Evolutionary conservation across 345 rosid species (phyloP), one percentile per base, ranked within the genome.

Genomic region (Adansonia digitata): DNA sequence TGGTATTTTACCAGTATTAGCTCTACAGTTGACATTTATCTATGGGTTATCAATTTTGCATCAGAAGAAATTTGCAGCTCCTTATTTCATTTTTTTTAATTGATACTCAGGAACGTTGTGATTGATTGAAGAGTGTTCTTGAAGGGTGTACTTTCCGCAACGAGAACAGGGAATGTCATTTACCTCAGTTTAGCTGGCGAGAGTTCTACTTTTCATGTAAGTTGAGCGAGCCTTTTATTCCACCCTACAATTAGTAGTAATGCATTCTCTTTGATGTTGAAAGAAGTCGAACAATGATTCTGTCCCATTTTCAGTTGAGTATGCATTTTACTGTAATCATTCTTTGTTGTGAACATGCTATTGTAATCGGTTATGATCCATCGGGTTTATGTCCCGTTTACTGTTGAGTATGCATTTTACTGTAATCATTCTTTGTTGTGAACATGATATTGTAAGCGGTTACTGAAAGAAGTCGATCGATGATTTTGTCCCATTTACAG

Each of bases 361-460:
- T 64, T 34, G 46, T 62, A n/a, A 40, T 22, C 10, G n/a, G n/a
- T n/a, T n/a, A n/a, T n/a, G n/a, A n/a, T n/a, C n/a, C n/a, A n/a
- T n/a, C n/a, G n/a, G n/a, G n/a, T n/a, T n/a, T n/a, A n/a, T 31
- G 68, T 63, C 68, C 45, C 70, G 24, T 24, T 42, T 66, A 40
- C 7, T 12, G 31, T 24, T 56, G 10, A 65, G 31, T 1, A 40
- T 42, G 7, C 52, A 42, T 66, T 12, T 66, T 40, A 39, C 42
- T 5, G 15, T 37, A 37, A 63, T 3, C 6, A 14, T 42, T 7
- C 10, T 2, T 62, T 6, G 22, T 2, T 35, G 46, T n/a, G 13
- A 63, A 39, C 46, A 63, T 27, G 63, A 8, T 12, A 13, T 64
- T 34, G 46, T 62, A n/a, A 40, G 12, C 10, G n/a, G n/a, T n/a